Conservation (phyloP, 495 filamentous ascomycete genomes). For the Aspergillus biplanus region DNA sequence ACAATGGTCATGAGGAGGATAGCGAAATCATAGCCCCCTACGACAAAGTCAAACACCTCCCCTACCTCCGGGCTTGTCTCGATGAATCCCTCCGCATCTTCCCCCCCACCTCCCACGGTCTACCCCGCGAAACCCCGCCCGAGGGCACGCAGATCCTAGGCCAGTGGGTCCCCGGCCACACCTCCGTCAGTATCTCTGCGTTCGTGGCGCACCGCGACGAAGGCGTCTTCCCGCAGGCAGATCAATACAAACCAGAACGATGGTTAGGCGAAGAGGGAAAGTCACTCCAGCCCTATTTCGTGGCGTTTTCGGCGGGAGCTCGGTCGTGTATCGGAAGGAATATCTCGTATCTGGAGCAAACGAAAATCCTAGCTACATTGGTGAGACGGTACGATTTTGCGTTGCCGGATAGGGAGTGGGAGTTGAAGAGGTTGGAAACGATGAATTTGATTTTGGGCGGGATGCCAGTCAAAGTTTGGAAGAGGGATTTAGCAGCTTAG, state of each 20-base stretch:
- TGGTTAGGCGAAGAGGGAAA: constrained; percentile 45
- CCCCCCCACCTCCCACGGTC: constrained; percentile 40
- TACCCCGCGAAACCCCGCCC: constrained; percentile 41
- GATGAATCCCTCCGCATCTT: constrained; percentile 53
- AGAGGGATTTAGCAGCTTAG: constrained; percentile 18
- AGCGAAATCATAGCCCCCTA: constrained; percentile 43
- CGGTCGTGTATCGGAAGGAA: constrained; percentile 51
- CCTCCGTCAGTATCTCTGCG: constrained; percentile 38
- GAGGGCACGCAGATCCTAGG: constrained; percentile 44
- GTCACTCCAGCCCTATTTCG: constrained; percentile 44
- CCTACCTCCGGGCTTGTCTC: constrained; percentile 49
- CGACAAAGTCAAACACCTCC: constrained; percentile 47
- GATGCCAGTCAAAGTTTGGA: constrained; percentile 51
- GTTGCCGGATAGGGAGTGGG: constrained; percentile 41
- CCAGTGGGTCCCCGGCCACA: constrained; percentile 42
- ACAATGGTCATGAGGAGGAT: not conserved
- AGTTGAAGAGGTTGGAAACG: constrained; percentile 41
- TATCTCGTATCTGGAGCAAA: constrained; percentile 51
- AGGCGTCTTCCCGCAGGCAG: constrained; percentile 34
- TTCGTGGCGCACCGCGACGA: constrained; percentile 38
- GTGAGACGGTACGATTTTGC: constrained; percentile 51
- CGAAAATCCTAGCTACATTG: constrained; percentile 43
- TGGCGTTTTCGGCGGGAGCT: constrained; percentile 47
- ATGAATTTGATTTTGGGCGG: constrained; percentile 43
- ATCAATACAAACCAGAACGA: constrained; percentile 41